Conservation (phyloP, 2,329 filamentous ascomycete genomes). For the Fusarium metavorans region DNA sequence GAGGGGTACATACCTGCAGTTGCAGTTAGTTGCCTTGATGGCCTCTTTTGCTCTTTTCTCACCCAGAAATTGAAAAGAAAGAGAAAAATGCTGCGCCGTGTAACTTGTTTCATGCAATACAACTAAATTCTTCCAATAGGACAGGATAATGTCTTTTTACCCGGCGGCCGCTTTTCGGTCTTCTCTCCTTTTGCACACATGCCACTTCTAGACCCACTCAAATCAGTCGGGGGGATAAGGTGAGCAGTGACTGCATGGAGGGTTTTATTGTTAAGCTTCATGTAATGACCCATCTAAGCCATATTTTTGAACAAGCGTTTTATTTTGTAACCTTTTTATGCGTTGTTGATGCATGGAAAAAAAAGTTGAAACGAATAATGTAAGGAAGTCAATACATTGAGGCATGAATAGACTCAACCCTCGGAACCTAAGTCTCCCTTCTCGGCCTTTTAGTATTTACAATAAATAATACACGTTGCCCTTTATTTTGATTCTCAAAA, state of each 20-base stretch:
- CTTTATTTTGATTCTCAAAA: neutral
- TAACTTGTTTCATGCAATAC: neutral
- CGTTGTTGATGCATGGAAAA: neutral
- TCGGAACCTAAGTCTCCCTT: conserved; percentile 1
- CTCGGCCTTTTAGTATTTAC: neutral
- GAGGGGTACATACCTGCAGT: neutral
- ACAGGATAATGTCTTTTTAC: neutral
- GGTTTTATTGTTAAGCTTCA: neutral
- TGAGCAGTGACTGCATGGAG: neutral
- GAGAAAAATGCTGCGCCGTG: neutral
- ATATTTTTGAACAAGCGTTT: neutral
- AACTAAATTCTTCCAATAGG: neutral
- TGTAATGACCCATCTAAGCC: neutral
- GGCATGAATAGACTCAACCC: neutral
- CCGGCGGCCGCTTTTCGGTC: neutral
- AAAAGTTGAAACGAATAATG: neutral
- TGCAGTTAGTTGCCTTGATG: neutral
- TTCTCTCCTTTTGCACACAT: neutral
- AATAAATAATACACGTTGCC: neutral
- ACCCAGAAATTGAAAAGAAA: neutral
- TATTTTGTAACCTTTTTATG: neutral
- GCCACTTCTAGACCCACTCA: neutral
- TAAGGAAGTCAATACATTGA: neutral
- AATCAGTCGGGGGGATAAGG: neutral
- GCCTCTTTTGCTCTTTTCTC: neutral